phyloP scores from a whole-genome alignment of 306 rosid species.

The Hippophae gyantsensis region DNA sequence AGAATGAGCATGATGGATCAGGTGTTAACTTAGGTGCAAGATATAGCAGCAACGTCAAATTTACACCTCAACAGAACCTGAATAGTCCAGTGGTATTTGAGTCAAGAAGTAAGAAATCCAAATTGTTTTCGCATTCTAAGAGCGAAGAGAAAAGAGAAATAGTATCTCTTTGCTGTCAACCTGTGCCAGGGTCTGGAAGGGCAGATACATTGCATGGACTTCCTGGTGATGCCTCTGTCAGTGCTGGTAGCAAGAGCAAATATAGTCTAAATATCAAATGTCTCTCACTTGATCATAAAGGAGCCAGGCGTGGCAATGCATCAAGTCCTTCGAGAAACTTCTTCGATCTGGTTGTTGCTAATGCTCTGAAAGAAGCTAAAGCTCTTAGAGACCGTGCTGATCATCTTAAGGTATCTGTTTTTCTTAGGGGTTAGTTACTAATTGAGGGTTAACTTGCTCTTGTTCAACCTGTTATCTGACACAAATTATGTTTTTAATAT shows the following conservation, averaged over 20 bases:
- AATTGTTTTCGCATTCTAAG: slow-evolving; percentile 21
- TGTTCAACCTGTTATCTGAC: slow-evolving; percentile 7
- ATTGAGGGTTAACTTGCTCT: slow-evolving; percentile 15
- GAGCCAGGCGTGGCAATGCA: slow-evolving; percentile 16
- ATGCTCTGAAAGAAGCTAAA: slow-evolving; percentile 49
- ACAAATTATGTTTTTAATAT: slow-evolving; percentile 12
- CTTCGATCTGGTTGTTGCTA: slow-evolving; percentile 34
- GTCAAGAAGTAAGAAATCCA: slow-evolving; percentile 32
- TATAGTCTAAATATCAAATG: slow-evolving; percentile 19
- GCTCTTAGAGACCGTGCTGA: slow-evolving; percentile 55
- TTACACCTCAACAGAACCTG: slow-evolving; percentile 22
- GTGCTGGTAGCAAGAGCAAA: slow-evolving; percentile 25
- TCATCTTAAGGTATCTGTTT: slow-evolving; percentile 45
- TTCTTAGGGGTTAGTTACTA: slow-evolving; percentile 19
- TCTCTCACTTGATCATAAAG: slow-evolving; percentile 30
- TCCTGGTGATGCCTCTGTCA: slow-evolving; percentile 24
- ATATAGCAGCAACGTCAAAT: slow-evolving; percentile 23
- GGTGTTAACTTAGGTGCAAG: slow-evolving; percentile 27
- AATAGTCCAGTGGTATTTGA: slow-evolving; percentile 24
- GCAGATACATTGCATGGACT: slow-evolving; percentile 26
- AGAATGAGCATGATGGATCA: slow-evolving; percentile 31
- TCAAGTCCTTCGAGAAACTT: slow-evolving; percentile 40
- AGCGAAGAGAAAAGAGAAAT: slow-evolving; percentile 29
- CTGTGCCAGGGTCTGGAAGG: slow-evolving; percentile 27
- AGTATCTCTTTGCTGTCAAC: slow-evolving; percentile 12